Base-by-base conservation (phyloP, 108 stramenopile species). In the Fragilaria crotonensis region DNA sequence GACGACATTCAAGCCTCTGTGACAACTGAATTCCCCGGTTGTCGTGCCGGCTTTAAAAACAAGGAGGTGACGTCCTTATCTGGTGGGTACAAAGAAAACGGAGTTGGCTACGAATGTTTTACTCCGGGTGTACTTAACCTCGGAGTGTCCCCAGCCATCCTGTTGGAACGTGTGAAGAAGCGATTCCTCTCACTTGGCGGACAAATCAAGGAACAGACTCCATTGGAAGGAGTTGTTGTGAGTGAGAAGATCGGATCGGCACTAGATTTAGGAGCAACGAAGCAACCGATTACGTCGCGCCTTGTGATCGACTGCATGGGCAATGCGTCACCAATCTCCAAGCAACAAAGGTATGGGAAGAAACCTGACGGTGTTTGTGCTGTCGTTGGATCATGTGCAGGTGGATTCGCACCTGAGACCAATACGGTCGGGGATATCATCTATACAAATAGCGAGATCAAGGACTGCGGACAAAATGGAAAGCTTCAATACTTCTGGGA, bases 241-340 rank as follows among this genome's bases (percentile, higher is more conserved):
- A 83, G 85, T 32, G 75, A 83, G 33, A 57, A 69, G 4, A 45
- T 87, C 30, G 89, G 91, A 19, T 72, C 80, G 2, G 91, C 86
- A 26, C 60, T 97, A 0, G 85, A 87, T 56, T 48, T 94, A 3
- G 73, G 87, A 0, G 76, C 75, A 4, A 73, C 82, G 19, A 52
- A 60, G 2, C 80, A 74, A 29, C 69, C 78, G 23, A 73, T 96
- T 45, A 93, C 93, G 30, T 48, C 90, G 5, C 67, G 82, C 9
- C 70, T 97, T 45, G 89, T 97, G 4, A 54, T 97, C 27, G 96
- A 97, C 63, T 90, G 89, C 64, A 97, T 95, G 94, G 96, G 96
- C 0, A 94, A 97, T 79, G 84, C 69, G 31, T 84, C 81, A 0
- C 96, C 94, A 5, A 91, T 97, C 45, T 79, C 84, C 25, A 60